These are phyloP conservation scores for Malus sylvestris DNA, from an alignment of 306 rosid genomes.

Conservation along the genomic window DNA sequence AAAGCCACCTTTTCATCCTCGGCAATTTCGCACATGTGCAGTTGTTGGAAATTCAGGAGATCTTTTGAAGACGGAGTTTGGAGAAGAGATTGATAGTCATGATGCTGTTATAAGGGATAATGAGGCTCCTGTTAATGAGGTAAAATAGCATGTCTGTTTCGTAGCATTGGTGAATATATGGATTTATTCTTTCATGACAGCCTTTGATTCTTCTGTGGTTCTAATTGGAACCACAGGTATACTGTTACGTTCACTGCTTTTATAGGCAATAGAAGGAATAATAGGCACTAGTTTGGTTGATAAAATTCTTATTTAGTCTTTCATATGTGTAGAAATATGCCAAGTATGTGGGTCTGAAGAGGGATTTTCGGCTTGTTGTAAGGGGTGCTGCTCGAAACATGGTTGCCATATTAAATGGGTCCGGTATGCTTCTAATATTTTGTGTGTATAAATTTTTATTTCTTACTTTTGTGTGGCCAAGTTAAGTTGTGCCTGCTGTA, in stretches of 20 bases:
- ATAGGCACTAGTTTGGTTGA: not conserved
- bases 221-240: not conserved
- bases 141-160: constrained; percentile 11
- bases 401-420: constrained; percentile 85
- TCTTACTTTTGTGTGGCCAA: not conserved
- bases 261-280: constrained; percentile 1
- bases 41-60: constrained; percentile 99
- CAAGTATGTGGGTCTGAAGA: constrained; percentile 85
- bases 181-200: not conserved
- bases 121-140: constrained; percentile 97
- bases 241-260: not conserved
- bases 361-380: constrained; percentile 97
- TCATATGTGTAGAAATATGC: constrained; percentile 75
- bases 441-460: not conserved
- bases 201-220: not conserved
- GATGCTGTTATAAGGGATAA: constrained; percentile 93
- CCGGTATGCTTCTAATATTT: constrained; percentile 51
- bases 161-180: not conserved
- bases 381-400: constrained; percentile 97
- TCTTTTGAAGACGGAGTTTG: constrained; percentile 78
- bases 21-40: constrained; percentile 77
- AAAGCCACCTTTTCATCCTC: constrained; percentile 85
- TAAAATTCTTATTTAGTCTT: constrained; percentile 13
- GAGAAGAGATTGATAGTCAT: constrained; percentile 81
- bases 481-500: not conserved